Base-by-base conservation (phyloP, 225 moss, liverwort and hornwort genomes). In the Physcomitrium patens region DNA sequence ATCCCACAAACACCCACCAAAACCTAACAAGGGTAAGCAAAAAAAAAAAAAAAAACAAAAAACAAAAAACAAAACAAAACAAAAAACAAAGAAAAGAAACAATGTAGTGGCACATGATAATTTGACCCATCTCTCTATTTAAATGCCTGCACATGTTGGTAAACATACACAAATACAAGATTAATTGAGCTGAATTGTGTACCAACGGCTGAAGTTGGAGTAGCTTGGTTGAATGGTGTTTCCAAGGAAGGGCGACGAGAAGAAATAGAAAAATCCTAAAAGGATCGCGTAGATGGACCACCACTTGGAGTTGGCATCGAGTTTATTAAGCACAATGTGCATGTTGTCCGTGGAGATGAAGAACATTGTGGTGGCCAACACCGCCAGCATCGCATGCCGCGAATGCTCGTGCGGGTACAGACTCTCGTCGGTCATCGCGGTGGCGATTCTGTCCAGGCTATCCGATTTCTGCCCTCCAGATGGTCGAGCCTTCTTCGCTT, bases 251-350 rank as follows among this genome's bases (percentile, higher is more conserved):
- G 89, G 86, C 0, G 81, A 89, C 0, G 89, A 86, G 62, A 89
- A 89, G 69, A 77, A 86, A 15, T 86, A 86, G 79, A 86, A 89
- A 27, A 89, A 86, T 0, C 76, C 83, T 17, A 89, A 75, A 0
- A 89, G 81, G 16, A 83, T 73, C 0, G 63, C 84, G 42, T 89
- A 89, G 8, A 89, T 89, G 0, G 84, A 89, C 89, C 86, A 89
- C 89, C 89, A 89, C 65, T 89, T 89, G 23, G 84, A 84, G 71
- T 71, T 89, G 52, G 81, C 83, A 42, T 89, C 89, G 8, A 89
- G 62, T 79, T 89, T 82, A 64, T 86, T 64, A 10, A 89, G 79
- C 27, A 86, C 86, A 0, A 83, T 84, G 55, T 89, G 81, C 74
- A 89, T 77, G 50, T 89, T 89, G 65, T 89, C 89, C 0, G 81